Base-by-base conservation (phyloP, 2,329 filamentous ascomycete genomes). In the Neophaeococcomyces aloes region DNA sequence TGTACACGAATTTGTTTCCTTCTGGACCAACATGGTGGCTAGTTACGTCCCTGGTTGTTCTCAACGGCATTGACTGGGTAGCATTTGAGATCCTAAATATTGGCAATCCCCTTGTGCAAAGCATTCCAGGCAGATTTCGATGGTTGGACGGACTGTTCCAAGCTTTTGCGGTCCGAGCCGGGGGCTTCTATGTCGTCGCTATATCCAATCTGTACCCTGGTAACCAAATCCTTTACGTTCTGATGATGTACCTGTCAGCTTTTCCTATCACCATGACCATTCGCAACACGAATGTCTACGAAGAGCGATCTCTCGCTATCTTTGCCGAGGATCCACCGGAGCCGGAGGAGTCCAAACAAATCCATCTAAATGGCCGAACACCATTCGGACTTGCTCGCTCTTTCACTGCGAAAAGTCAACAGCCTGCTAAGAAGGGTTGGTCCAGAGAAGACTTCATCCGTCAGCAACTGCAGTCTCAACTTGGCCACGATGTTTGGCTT, bases 251-350 rank as follows among this genome's bases (percentile, higher is more conserved):
- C 57, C 74, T 81, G 33, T 75, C 75, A 1, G 75, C 71, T 2
- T 80, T 78, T 46, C 78, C 78, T 25, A 15, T 40, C 23, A 71
- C 75, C 21, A 76, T 81, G 46, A 77, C 74, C 1, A 74, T 81
- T 62, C 73, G 80, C 23, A 75, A 85, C 52, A 95, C 89, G 46
- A 96, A 96, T 60, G 88, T 95, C 2, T 96, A 96, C 67, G 89
- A 95, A 63, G 89, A 96, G 60, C 33, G 42, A 4, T 39, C 31
- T 11, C 38, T 47, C 29, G 45, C 42, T 29, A 13, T 35, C 10
- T 13, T 38, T 8, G 35, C 23, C 35, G 35, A 38, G 17, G 27
- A 23, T 14, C 32, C 32, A 18, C 10, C 23, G 8, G 29, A 44
- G 13, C 25, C 23, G 3, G 18, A 38, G 4, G 3, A 3, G 13